Evolutionary conservation across 2,329 filamentous ascomycete genomes (phyloP).

Genomic region (Colletotrichum abscissum): DNA sequence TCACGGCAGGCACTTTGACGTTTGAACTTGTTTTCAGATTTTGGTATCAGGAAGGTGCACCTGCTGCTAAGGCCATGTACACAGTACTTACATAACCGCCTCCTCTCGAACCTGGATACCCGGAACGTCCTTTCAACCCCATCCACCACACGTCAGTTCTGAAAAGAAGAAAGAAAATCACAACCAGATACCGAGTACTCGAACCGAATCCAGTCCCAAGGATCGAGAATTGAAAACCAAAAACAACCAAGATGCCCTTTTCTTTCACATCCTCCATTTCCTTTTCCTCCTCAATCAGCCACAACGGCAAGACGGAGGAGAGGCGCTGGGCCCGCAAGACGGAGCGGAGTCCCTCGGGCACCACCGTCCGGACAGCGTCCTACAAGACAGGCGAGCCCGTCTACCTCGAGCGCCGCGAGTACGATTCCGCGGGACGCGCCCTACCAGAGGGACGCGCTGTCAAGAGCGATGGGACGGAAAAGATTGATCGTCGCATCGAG

Average conservation of each 20-base stretch:
- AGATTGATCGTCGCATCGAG: constrained; percentile 15
- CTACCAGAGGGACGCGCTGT: constrained; percentile 17
- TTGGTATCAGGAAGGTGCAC: background rate
- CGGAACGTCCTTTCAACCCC: background rate
- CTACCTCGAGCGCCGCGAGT: constrained; percentile 15
- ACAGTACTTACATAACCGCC: no score
- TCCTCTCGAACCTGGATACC: no score
- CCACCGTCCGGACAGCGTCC: constrained; percentile 17
- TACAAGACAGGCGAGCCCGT: constrained; percentile 11
- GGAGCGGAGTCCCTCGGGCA: background rate
- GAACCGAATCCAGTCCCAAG: no score
- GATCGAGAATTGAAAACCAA: no score
- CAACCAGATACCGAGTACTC: no score
- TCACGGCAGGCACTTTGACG: background rate
- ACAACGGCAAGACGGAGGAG: constrained; percentile 24
- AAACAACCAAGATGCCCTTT: background rate
- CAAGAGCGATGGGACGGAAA: background rate
- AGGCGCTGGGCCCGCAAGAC: constrained; percentile 21
- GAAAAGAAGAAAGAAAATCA: background rate
- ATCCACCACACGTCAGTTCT: background rate
- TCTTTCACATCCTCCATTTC: constrained; percentile 20
- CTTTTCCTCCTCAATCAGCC: constrained; percentile 20
- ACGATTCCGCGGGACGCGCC: constrained; percentile 15
- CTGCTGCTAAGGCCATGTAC: no score
- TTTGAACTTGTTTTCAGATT: background rate